These are phyloP conservation scores for Kwoniella dejecticola DNA, from an alignment of 768 basidiomycete species.

Conservation along the genomic window DNA sequence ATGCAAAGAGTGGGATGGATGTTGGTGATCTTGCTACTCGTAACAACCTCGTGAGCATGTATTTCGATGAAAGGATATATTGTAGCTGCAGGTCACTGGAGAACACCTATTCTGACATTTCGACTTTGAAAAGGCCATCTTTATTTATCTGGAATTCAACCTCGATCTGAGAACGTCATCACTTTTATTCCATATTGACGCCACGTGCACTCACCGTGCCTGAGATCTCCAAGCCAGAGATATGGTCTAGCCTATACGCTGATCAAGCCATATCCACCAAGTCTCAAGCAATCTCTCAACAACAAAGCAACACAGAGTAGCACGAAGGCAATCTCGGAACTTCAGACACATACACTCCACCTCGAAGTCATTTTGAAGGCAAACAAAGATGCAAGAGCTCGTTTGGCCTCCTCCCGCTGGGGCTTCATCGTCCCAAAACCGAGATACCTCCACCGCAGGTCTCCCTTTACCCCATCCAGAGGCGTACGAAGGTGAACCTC, in stretches of 20 bases:
- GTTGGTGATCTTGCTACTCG: too few relatives aligned
- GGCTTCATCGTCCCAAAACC: constrained; percentile 7
- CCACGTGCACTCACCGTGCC: too few relatives aligned
- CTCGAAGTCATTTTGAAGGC: not conserved
- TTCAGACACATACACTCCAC: not conserved
- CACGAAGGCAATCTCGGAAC: not conserved
- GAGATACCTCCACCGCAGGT: constrained; percentile 13
- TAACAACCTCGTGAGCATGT: too few relatives aligned
- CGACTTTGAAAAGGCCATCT: too few relatives aligned
- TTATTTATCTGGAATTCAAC: constrained; percentile 15
- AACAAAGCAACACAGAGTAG: too few relatives aligned
- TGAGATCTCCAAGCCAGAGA: too few relatives aligned
- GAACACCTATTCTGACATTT: not conserved
- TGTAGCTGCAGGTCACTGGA: not conserved
- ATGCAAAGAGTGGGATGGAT: too few relatives aligned
- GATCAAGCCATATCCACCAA: too few relatives aligned
- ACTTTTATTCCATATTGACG: too few relatives aligned
- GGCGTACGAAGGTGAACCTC: constrained; percentile 43
- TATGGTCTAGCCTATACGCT: too few relatives aligned
- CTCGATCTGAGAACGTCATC: too few relatives aligned
- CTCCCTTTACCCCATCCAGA: constrained; percentile 45
- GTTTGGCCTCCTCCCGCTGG: constrained; percentile 15
- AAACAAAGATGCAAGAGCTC: constrained; percentile 8
- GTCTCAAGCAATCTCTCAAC: too few relatives aligned
- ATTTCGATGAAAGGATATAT: not conserved